Percentiles rank a stretch among this genome's conserved stretches.
Evolutionary conservation across 1,139 yeast species (phyloP).

Genomic region (Entelexis sorbosivorans): DNA sequence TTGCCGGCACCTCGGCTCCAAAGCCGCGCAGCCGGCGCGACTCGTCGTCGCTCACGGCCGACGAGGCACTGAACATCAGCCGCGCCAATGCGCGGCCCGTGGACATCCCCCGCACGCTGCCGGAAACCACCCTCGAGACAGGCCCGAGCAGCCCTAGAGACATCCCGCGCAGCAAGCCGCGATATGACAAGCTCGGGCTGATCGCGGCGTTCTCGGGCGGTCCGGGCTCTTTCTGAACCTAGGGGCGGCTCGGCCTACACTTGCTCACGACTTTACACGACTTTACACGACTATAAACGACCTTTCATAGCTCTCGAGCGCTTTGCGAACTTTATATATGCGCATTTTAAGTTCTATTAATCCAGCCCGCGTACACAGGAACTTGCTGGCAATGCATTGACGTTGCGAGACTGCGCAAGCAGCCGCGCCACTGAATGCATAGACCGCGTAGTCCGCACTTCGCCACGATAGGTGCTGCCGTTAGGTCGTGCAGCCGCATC

Average conservation of each 20-base stretch:
- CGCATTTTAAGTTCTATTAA: too few species aligned
- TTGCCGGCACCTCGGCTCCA: not conserved
- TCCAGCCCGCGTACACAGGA: too few species aligned
- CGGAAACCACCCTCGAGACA: not conserved
- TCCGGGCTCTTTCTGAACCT: constrained; percentile 26
- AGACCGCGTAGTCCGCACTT: too few species aligned
- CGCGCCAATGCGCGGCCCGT: constrained; percentile 25
- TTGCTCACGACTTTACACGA: not conserved
- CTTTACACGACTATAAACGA: not conserved
- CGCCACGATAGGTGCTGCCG: not conserved
- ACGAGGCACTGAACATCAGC: constrained; percentile 33
- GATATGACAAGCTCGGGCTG: constrained; percentile 29
- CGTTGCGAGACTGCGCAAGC: too few species aligned
- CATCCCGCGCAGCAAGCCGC: constrained; percentile 15
- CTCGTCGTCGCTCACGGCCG: constrained; percentile 27
- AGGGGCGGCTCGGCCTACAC: not conserved
- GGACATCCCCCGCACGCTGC: constrained; percentile 10
- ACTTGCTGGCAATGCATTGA: too few species aligned
- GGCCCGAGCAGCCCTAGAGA: constrained; percentile 6
- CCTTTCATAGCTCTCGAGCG: not conserved
- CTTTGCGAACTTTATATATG: not conserved
- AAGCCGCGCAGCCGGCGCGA: constrained; percentile 17
- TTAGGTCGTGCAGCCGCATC: not conserved
- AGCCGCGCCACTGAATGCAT: too few species aligned
- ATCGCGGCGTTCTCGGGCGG: constrained; percentile 33